Base-by-base conservation (phyloP, 2,329 filamentous ascomycete species). In the Tolypocladium capitatum region DNA sequence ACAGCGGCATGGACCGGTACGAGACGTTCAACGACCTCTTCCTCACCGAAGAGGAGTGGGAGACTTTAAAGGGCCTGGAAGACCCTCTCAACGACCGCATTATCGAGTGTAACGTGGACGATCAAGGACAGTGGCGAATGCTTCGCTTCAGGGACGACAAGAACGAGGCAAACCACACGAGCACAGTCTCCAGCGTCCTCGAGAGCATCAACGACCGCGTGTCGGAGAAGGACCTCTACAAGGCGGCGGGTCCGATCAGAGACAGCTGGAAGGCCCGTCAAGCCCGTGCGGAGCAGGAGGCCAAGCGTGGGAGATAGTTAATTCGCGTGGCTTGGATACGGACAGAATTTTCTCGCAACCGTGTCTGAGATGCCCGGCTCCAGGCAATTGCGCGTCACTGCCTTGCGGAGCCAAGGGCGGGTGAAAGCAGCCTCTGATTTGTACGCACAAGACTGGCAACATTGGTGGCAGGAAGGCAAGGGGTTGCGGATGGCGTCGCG, bases 121-220 rank as follows among this genome's bases (percentile, higher is more conserved):
- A 79, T 2, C 65, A 81, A 49, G 78, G 78, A 18, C 72, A 82
- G 21, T 98, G 92, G 92, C 80, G 89, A 49, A 86, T 87, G 63
- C 83, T 92, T 56, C 81, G 90, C 30, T 91, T 96, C 65, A 78
- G 92, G 46, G 90, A 97, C 59, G 92, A 98, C 66, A 98, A 98
- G 68, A 72, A 74, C 28, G 84, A 95, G 55, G 89, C 86, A 0
- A 98, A 98, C 59, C 90, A 97, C 65, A 83, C 86, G 50, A 81
- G 72, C 18, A 91, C 86, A 0, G 87, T 96, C 1, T 73, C 81
- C 27, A 94, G 85, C 61, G 92, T 98, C 4, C 75, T 96, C 50
- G 83, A 91, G 54, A 94, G 87, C 64, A 97, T 98, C 56, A 76
- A 81, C 51, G 88, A 96, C 58, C 81, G 81, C 1, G 88, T 98